Evolutionary conservation across 192 early-diverging fungal species (phyloP).

Genomic region (Umbelopsis sp.): DNA sequence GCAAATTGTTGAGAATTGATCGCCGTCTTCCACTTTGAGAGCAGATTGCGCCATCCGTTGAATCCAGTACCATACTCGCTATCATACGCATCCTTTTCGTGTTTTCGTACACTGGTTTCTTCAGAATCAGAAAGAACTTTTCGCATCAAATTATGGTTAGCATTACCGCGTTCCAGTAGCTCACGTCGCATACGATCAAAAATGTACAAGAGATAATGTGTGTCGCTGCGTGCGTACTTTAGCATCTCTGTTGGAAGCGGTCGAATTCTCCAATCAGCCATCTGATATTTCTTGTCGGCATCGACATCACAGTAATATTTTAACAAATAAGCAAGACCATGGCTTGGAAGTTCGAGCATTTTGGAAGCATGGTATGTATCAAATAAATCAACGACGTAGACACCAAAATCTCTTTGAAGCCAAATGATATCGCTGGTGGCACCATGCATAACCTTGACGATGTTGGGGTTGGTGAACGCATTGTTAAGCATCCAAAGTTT

Average conservation of each 20-base stretch:
- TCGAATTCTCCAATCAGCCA: constrained; percentile 98
- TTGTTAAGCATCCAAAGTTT: constrained; percentile 78
- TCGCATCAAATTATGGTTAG: constrained; percentile 66
- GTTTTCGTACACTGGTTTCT: constrained; percentile 64
- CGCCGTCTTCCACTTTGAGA: constrained; percentile 63
- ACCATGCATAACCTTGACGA: constrained; percentile 93
- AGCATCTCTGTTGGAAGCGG: constrained; percentile 93
- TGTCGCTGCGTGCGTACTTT: constrained; percentile 90
- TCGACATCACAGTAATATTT: constrained; percentile 74
- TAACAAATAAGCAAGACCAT: constrained; percentile 84
- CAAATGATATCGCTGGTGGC: constrained; percentile 95
- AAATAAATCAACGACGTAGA: constrained; percentile 95
- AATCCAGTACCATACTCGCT: constrained; percentile 73
- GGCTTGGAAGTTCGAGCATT: constrained; percentile 75
- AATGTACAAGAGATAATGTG: constrained; percentile 94
- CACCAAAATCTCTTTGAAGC: constrained; percentile 97
- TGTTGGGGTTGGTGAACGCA: constrained; percentile 83
- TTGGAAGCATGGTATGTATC: constrained; percentile 96
- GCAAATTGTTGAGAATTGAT: constrained; percentile 63
- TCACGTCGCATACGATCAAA: constrained; percentile 92
- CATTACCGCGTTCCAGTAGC: constrained; percentile 65
- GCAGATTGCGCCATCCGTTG: constrained; percentile 74
- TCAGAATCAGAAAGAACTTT: constrained; percentile 66
- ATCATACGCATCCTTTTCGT: constrained; percentile 88
- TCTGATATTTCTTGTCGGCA: constrained; percentile 93